Percentiles rank a stretch among this genome's conserved stretches.
These are phyloP conservation scores for Aleurites moluccanus DNA, from an alignment of 441 rosid genomes.

Conservation along the genomic window DNA sequence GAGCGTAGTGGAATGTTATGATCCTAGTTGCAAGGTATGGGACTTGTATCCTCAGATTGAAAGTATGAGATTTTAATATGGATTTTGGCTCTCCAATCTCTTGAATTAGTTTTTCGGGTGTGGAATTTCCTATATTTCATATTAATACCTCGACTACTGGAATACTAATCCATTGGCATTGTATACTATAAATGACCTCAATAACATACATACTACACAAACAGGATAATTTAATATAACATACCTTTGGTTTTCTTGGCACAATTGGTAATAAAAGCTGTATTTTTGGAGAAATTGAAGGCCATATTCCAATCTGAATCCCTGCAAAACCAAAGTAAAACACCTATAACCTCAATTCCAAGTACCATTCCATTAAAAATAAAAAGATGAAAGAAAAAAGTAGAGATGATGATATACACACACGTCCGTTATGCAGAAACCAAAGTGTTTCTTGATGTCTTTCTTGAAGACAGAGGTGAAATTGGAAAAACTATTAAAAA, in stretches of 20 bases:
- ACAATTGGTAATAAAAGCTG: slow-evolving; percentile 61
- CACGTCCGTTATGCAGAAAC: slow-evolving; percentile 88
- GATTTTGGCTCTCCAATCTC: too few species aligned
- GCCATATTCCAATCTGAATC: slow-evolving; percentile 82
- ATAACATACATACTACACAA: background rate
- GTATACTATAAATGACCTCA: background rate
- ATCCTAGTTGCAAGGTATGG: too few species aligned
- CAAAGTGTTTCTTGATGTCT: slow-evolving; percentile 59
- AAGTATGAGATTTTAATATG: too few species aligned
- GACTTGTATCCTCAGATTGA: too few species aligned
- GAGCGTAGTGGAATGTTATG: too few species aligned
- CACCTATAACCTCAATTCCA: background rate
- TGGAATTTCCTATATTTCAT: too few species aligned
- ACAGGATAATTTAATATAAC: background rate
- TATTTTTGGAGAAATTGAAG: slow-evolving; percentile 70
- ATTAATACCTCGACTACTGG: too few species aligned
- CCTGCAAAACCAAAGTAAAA: slow-evolving; percentile 36
- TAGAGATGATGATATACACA: slow-evolving; percentile 35
- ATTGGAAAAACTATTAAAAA: slow-evolving; percentile 52
- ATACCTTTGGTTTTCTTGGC: slow-evolving; percentile 58
- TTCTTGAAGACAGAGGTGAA: slow-evolving; percentile 52
- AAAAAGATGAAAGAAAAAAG: background rate
- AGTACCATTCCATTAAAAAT: background rate
- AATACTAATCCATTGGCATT: background rate
- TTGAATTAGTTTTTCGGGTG: too few species aligned